These are phyloP conservation scores for Vigna reflexopilosa DNA, from an alignment of 306 rosid species.

Conservation along the genomic window DNA sequence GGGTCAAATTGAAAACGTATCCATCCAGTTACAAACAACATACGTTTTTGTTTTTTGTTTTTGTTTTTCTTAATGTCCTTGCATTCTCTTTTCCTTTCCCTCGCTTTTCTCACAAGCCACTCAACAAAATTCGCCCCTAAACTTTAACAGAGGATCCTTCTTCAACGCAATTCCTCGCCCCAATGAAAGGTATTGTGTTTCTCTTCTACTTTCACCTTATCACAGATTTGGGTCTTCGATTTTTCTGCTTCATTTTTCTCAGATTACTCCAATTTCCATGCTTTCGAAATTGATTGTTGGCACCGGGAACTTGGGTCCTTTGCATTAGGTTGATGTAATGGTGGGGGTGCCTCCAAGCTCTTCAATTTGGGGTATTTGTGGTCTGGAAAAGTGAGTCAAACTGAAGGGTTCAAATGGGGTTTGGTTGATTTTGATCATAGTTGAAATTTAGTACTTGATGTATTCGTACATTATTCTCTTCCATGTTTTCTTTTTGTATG, in stretches of 20 bases:
- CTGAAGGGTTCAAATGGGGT: constrained; percentile 43
- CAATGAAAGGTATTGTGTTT: constrained; percentile 81
- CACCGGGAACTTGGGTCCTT: constrained; percentile 28
- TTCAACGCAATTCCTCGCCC: constrained; percentile 43
- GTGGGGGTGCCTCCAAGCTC: constrained; percentile 23
- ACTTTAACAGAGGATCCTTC: constrained; percentile 30
- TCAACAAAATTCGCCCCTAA: constrained; percentile 38
- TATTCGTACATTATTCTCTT: constrained; percentile 35
- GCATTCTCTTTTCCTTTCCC: constrained; percentile 44
- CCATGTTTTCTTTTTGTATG: constrained; percentile 14
- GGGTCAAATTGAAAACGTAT: constrained; percentile 49
- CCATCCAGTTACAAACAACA: not conserved
- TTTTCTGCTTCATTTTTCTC: constrained; percentile 37
- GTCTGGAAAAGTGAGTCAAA: constrained; percentile 47
- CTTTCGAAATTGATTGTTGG: constrained; percentile 42
- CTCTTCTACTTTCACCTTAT: constrained; percentile 31
- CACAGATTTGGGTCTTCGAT: constrained; percentile 53
- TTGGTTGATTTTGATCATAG: constrained; percentile 43
- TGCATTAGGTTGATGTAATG: constrained; percentile 52
- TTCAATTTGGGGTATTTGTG: constrained; percentile 49
- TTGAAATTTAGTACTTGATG: constrained; percentile 19
- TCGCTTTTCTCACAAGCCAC: constrained; percentile 51
- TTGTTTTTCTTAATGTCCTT: constrained; percentile 12
- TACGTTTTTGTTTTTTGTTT: too few species aligned
- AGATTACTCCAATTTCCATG: constrained; percentile 41